Conservation (phyloP, 2,329 filamentous ascomycete species). For the Ambrosiella xylebori region DNA sequence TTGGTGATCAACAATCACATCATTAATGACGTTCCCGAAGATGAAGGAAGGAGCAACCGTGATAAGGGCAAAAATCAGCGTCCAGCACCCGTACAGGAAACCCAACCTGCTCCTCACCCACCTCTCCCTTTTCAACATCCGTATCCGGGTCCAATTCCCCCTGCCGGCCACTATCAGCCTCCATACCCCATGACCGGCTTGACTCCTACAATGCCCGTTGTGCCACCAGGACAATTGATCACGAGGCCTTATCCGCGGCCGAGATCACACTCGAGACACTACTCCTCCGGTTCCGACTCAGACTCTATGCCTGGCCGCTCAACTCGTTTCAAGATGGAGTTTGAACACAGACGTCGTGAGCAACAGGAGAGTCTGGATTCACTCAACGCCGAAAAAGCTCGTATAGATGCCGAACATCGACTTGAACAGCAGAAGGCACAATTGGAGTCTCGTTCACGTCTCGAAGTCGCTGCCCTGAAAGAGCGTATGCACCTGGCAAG, state of each 20-base stretch:
- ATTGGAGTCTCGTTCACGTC: not conserved
- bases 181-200: not conserved
- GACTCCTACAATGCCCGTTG: not conserved
- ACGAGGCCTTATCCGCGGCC: not conserved
- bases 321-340: not conserved
- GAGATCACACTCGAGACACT: not conserved
- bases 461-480: not conserved
- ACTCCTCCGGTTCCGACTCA: not conserved
- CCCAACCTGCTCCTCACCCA: not conserved
- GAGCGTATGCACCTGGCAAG: not conserved
- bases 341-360: not conserved
- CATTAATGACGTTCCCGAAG: not conserved
- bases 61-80: not conserved
- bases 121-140: not conserved
- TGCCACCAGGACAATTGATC: not conserved
- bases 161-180: not conserved
- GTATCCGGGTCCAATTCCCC: not conserved
- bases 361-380: not conserved
- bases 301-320: not conserved
- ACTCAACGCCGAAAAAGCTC: not conserved
- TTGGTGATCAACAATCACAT: slow-evolving; percentile 5
- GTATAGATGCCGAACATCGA: not conserved
- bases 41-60: not conserved
- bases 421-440: not conserved
- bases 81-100: not conserved